Evolutionary conservation across 1,139 yeast genomes (phyloP).

Genomic region (Nakaseomyces sp.): DNA sequence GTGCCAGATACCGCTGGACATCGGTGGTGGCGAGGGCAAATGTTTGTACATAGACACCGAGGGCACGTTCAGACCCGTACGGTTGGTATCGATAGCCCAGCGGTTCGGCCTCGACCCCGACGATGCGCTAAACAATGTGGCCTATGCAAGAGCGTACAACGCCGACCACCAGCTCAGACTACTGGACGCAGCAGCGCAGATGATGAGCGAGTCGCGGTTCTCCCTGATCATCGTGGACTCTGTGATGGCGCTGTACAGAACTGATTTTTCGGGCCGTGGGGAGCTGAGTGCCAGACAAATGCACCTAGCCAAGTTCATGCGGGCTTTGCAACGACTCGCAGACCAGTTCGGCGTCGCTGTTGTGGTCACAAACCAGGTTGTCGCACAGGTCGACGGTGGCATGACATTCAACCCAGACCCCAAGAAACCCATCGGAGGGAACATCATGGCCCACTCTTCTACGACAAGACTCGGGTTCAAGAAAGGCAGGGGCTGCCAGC

Average conservation of each 20-base stretch:
- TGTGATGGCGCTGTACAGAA: constrained; percentile 90
- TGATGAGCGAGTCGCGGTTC: constrained; percentile 92
- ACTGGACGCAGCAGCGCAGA: constrained; percentile 80
- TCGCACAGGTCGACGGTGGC: constrained; percentile 94
- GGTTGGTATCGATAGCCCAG: constrained; percentile 83
- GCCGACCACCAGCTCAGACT: constrained; percentile 92
- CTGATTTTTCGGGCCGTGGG: constrained; percentile 94
- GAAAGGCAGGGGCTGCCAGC: constrained; percentile 85
- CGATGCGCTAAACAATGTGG: constrained; percentile 91
- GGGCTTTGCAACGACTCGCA: constrained; percentile 84
- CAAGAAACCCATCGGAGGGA: constrained; percentile 99
- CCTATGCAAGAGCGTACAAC: constrained; percentile 93
- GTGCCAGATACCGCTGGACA: constrained; percentile 90
- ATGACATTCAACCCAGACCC: constrained; percentile 90
- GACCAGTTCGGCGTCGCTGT: constrained; percentile 98
- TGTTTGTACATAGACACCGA: constrained; percentile 95
- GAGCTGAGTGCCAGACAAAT: constrained; percentile 92
- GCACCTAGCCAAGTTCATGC: constrained; percentile 88
- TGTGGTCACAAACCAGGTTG: constrained; percentile 96
- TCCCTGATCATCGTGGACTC: constrained; percentile 83
- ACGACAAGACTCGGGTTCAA: constrained; percentile 84
- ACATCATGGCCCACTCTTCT: constrained; percentile 93
- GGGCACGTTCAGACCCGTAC: constrained; percentile 89
- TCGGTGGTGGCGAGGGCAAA: constrained; percentile 99
- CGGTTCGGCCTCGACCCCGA: constrained; percentile 91